These are phyloP conservation scores for Aspergillus udagawae DNA, from an alignment of 2,329 filamentous ascomycete genomes.

Conservation along the genomic window DNA sequence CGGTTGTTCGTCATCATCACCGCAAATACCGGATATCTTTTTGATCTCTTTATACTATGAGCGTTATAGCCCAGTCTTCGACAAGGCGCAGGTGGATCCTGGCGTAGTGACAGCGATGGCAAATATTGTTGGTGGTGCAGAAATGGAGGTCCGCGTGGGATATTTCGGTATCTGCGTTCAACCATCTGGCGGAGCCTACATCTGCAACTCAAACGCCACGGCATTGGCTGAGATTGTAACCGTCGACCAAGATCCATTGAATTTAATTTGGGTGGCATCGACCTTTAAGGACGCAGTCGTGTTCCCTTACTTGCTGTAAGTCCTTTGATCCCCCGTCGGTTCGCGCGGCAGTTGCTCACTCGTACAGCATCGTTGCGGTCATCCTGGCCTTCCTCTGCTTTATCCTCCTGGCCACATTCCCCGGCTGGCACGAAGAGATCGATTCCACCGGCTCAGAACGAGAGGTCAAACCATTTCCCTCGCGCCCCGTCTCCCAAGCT, in stretches of 20 bases:
- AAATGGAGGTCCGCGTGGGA: slow-evolving; percentile 85
- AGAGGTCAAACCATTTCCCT: slow-evolving; percentile 92
- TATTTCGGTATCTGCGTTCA: slow-evolving; percentile 98
- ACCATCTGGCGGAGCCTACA: slow-evolving; percentile 67
- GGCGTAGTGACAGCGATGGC: slow-evolving; percentile 78
- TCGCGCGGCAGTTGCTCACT: background rate
- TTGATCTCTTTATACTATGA: slow-evolving; percentile 97
- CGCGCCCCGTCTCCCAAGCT: slow-evolving; percentile 84
- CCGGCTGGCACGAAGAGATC: slow-evolving; percentile 91
- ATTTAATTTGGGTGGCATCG: slow-evolving; percentile 92
- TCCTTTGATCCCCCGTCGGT: slow-evolving; percentile 13
- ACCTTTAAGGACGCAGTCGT: slow-evolving; percentile 99
- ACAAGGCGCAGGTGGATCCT: slow-evolving; percentile 86
- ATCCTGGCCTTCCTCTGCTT: slow-evolving; percentile 96
- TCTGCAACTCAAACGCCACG: slow-evolving; percentile 97
- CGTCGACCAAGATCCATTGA: slow-evolving; percentile 90
- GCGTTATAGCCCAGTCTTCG: slow-evolving; percentile 74
- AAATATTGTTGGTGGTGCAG: slow-evolving; percentile 82
- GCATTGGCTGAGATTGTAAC: slow-evolving; percentile 83
- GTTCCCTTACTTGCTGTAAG: slow-evolving; percentile 92
- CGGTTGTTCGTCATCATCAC: slow-evolving; percentile 94
- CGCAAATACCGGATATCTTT: slow-evolving; percentile 92
- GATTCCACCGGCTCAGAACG: slow-evolving; percentile 76
- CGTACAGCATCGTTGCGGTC: slow-evolving; percentile 82
- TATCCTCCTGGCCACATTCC: slow-evolving; percentile 91